A percentile compares a stretch with the other conserved stretches of the same genome.
These are phyloP conservation scores for Cafeteria roenbergensis DNA, from an alignment of 108 stramenopile genomes.

Conservation along the genomic window DNA sequence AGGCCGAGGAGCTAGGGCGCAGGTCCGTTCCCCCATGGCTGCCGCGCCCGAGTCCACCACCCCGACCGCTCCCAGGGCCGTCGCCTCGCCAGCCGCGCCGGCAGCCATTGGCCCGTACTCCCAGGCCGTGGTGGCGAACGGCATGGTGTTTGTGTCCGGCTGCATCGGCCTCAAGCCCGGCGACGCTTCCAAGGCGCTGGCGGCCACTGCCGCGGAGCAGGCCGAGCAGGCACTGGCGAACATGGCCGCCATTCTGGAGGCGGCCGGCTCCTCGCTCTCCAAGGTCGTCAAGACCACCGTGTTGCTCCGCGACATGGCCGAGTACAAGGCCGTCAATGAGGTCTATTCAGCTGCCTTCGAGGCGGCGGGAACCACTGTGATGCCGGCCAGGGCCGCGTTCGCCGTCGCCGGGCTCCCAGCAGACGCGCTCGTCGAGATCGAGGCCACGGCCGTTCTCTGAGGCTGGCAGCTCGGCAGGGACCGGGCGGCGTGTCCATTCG, in stretches of 20 bases:
- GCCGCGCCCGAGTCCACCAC: too few relatives aligned
- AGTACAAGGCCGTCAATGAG: too few relatives aligned
- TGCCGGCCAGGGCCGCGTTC: too few relatives aligned
- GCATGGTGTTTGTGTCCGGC: conserved; percentile 14
- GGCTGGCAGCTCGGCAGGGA: too few relatives aligned
- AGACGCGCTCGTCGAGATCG: too few relatives aligned
- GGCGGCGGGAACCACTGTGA: too few relatives aligned
- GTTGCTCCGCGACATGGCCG: conserved; percentile 10
- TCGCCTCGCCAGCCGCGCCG: conserved; percentile 9
- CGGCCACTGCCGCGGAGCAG: conserved; percentile 3
- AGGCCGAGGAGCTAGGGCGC: too few relatives aligned
- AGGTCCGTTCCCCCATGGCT: too few relatives aligned
- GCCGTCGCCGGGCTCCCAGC: too few relatives aligned
- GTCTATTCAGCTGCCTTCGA: too few relatives aligned
- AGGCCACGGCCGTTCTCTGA: too few relatives aligned
- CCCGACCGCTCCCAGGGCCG: not conserved
- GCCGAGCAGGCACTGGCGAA: conserved; percentile 8
- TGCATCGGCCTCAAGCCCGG: conserved; percentile 11
- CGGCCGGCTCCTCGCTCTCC: conserved; percentile 10
- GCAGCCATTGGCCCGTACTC: conserved; percentile 19
- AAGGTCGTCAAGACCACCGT: conserved; percentile 19
- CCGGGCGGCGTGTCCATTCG: too few relatives aligned
- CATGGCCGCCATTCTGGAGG: conserved; percentile 11
- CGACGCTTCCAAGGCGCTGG: not conserved
- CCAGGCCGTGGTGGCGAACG: conserved; percentile 12